These are phyloP conservation scores for Gynostemma pentaphyllum DNA, from an alignment of 306 rosid species.

Conservation along the genomic window DNA sequence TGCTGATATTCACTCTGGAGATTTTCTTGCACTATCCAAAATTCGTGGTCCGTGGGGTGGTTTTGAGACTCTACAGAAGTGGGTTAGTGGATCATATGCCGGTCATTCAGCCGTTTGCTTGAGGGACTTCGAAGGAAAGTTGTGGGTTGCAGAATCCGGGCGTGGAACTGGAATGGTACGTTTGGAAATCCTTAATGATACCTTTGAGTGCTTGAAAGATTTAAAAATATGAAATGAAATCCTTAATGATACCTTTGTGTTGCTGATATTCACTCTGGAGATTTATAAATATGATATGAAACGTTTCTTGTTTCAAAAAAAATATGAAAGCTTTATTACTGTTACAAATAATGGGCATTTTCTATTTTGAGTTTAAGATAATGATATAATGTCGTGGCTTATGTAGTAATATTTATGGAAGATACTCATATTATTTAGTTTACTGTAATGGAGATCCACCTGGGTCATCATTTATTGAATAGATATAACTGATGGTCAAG, in stretches of 20 bases:
- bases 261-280: too few species aligned
- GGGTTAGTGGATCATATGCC: conserved; percentile 94
- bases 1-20: conserved; percentile 89
- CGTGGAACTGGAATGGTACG: conserved; percentile 70
- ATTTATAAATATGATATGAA: too few species aligned
- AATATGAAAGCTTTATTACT: not conserved
- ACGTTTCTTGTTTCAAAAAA: too few species aligned
- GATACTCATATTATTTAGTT: not conserved
- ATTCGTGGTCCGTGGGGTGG: conserved; percentile 99
- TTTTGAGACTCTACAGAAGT: conserved; percentile 86
- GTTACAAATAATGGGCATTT: not conserved
- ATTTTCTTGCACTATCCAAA: conserved; percentile 90
- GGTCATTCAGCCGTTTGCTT: conserved; percentile 94
- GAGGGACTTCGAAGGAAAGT: conserved; percentile 73
- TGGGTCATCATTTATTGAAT: not conserved
- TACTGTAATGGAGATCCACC: not conserved
- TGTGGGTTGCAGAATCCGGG: conserved; percentile 98
- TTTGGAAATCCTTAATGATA: not conserved
- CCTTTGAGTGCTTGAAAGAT: not conserved
- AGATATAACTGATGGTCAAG: not conserved
- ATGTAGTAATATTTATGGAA: not conserved
- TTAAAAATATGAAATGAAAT: too few species aligned
- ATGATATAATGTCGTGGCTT: not conserved
- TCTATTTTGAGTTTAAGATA: not conserved
- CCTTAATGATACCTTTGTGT: too few species aligned